Conservation (phyloP, 2,329 filamentous ascomycete genomes). For the Chrysoporthe puriensis region DNA sequence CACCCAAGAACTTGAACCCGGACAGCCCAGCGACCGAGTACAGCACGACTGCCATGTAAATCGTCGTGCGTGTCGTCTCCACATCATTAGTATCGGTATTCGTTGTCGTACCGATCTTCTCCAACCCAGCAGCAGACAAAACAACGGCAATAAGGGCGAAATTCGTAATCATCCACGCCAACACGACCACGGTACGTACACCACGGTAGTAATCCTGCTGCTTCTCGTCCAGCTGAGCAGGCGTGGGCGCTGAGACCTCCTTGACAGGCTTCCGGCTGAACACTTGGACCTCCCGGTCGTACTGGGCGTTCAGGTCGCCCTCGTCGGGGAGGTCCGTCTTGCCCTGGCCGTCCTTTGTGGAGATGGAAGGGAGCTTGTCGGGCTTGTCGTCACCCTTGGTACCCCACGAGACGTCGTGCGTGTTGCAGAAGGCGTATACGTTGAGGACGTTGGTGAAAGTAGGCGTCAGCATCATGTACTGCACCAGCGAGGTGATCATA, state of each 20-base stretch:
- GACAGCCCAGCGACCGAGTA: slow-evolving; percentile 88
- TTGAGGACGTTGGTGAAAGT: slow-evolving; percentile 99
- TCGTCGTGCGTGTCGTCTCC: slow-evolving; percentile 60
- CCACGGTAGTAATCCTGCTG: slow-evolving; percentile 99
- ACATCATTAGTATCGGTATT: slow-evolving; percentile 38
- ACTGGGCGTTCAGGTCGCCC: slow-evolving; percentile 91
- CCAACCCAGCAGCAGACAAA: slow-evolving; percentile 80
- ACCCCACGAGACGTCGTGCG: slow-evolving; percentile 96
- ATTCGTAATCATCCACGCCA: slow-evolving; percentile 97
- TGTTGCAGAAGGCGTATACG: slow-evolving; percentile 98
- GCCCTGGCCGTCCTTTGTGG: slow-evolving; percentile 83
- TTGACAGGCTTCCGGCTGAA: slow-evolving; percentile 77
- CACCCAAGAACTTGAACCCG: slow-evolving; percentile 84
- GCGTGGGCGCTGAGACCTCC: slow-evolving; percentile 64
- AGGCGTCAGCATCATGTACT: slow-evolving; percentile 93
- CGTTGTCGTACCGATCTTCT: slow-evolving; percentile 54
- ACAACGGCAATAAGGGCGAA: slow-evolving; percentile 86
- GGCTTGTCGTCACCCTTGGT: slow-evolving; percentile 98
- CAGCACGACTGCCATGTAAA: slow-evolving; percentile 85
- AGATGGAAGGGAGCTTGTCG: slow-evolving; percentile 85
- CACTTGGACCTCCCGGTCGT: slow-evolving; percentile 78
- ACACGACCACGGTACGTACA: slow-evolving; percentile 87
- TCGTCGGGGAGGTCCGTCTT: slow-evolving; percentile 97
- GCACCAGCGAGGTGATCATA: slow-evolving; percentile 93
- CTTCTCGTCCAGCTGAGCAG: slow-evolving; percentile 68